Evolutionary conservation across 768 basidiomycete genomes (phyloP).

Genomic region (Serendipita sp.): DNA sequence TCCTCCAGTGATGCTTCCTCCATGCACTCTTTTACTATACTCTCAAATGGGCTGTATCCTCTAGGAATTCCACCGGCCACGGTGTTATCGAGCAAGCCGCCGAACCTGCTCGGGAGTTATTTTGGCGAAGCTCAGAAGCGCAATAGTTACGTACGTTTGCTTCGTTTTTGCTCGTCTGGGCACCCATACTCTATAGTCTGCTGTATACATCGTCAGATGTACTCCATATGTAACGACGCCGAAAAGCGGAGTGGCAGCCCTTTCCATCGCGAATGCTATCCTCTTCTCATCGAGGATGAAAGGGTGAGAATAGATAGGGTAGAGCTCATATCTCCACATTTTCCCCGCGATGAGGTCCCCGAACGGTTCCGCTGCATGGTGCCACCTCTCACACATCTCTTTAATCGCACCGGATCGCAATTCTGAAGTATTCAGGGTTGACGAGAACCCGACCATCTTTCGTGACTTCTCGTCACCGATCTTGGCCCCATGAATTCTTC

Average conservation of each 20-base stretch:
- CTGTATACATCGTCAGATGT: conserved; percentile 66
- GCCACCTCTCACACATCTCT: conserved; percentile 57
- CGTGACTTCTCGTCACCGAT: not conserved
- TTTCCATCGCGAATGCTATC: conserved; percentile 68
- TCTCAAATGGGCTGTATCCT: conserved; percentile 53
- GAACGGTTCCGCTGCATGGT: conserved; percentile 41
- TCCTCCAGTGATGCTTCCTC: conserved; percentile 80
- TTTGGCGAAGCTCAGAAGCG: not conserved
- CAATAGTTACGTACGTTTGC: conserved; percentile 48
- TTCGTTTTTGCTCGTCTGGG: conserved; percentile 76
- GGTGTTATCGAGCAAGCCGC: conserved; percentile 68
- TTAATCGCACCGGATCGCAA: conserved; percentile 46
- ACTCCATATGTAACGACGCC: conserved; percentile 85
- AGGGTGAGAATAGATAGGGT: conserved; percentile 56
- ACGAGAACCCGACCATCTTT: conserved; percentile 30
- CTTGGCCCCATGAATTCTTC: not conserved
- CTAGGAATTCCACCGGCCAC: conserved; percentile 85
- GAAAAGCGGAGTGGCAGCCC: conserved; percentile 76
- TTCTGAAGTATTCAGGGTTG: conserved; percentile 34
- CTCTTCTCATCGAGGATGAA: conserved; percentile 36
- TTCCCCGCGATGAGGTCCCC: conserved; percentile 47
- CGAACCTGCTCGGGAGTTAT: not conserved
- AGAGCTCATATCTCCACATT: conserved; percentile 80
- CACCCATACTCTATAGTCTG: conserved; percentile 59
- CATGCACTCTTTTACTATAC: conserved; percentile 76